A percentile compares a stretch with the other conserved stretches of the same genome.
Conservation (phyloP, 1,284 basidiomycete genomes). For the Sphagnurus paluster region DNA sequence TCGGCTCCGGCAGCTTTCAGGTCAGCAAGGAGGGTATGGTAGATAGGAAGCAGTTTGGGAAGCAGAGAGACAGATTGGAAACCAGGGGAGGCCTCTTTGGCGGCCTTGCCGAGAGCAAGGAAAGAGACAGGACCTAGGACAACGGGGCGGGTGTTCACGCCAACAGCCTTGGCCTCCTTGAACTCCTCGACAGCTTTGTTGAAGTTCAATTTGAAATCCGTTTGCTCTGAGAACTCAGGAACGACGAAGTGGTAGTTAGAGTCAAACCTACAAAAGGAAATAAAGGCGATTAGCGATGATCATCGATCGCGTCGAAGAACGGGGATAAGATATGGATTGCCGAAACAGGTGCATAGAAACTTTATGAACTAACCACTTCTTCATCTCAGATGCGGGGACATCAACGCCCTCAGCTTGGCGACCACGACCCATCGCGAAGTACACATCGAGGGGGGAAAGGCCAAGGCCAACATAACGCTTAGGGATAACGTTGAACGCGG, state of each 20-base stretch:
- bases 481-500: slow-evolving; percentile 96
- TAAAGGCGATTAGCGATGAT: slow-evolving; percentile 1
- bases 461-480: slow-evolving; percentile 90
- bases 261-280: slow-evolving; percentile 77
- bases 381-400: slow-evolving; percentile 98
- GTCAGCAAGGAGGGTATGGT: slow-evolving; percentile 89
- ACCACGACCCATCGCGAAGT: slow-evolving; percentile 99
- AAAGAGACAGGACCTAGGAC: slow-evolving; percentile 96
- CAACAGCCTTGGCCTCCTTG: slow-evolving; percentile 91
- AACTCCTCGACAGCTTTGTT: slow-evolving; percentile 97
- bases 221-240: slow-evolving; percentile 91
- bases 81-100: slow-evolving; percentile 81
- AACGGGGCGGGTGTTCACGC: slow-evolving; percentile 93
- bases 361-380: slow-evolving; percentile 87
- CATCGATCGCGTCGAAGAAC: not conserved
- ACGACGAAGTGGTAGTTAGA: slow-evolving; percentile 99
- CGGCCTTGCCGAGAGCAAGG: slow-evolving; percentile 91
- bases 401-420: slow-evolving; percentile 94
- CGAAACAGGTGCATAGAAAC: slow-evolving; percentile 12
- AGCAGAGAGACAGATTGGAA: slow-evolving; percentile 94
- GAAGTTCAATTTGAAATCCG: slow-evolving; percentile 93
- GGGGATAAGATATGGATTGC: slow-evolving; percentile 9
- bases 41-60: slow-evolving; percentile 88
- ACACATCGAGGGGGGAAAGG: slow-evolving; percentile 91
- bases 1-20: slow-evolving; percentile 93